These are phyloP conservation scores for Leptosphaerulina australis DNA, from an alignment of 2,329 filamentous ascomycete species.

Conservation along the genomic window DNA sequence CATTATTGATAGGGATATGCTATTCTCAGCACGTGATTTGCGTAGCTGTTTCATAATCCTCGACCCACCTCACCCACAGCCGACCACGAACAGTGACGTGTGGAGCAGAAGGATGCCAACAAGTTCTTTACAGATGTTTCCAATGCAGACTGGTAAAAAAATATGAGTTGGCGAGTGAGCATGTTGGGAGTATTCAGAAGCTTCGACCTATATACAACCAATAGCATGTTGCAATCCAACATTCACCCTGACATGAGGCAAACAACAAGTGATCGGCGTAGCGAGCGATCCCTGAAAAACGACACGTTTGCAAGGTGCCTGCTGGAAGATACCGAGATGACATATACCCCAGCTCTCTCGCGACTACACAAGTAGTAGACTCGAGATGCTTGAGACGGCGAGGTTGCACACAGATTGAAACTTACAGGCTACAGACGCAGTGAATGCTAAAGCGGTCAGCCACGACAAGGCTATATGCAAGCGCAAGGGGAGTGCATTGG, in stretches of 20 bases:
- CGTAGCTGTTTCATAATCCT: conserved; percentile 9
- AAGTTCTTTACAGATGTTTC: conserved; percentile 2
- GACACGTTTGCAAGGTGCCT: conserved; percentile 15
- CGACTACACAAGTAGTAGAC: conserved; percentile 1
- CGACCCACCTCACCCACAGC: conserved; percentile 6
- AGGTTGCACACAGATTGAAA: conserved; percentile 7
- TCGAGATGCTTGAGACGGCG: conserved; percentile 1
- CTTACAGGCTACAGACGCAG: conserved; percentile 1
- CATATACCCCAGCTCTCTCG: neutral
- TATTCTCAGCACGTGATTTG: neutral
- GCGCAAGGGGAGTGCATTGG: conserved; percentile 16
- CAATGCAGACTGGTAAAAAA: conserved; percentile 1
- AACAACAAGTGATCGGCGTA: conserved; percentile 11
- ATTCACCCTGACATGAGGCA: neutral
- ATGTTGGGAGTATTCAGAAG: neutral
- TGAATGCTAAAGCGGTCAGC: conserved; percentile 2
- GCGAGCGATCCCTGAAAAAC: conserved; percentile 12
- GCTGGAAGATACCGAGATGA: conserved; percentile 3
- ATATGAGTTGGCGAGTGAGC: conserved; percentile 10
- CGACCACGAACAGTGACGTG: conserved; percentile 2
- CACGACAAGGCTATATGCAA: conserved; percentile 1
- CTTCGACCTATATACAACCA: neutral
- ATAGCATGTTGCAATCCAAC: neutral
- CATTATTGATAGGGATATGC: conserved; percentile 7
- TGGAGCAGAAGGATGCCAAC: conserved; percentile 11